Evolutionary conservation across 2,329 filamentous ascomycete genomes (phyloP).

Genomic region (Teratosphaeria epicoccoides): DNA sequence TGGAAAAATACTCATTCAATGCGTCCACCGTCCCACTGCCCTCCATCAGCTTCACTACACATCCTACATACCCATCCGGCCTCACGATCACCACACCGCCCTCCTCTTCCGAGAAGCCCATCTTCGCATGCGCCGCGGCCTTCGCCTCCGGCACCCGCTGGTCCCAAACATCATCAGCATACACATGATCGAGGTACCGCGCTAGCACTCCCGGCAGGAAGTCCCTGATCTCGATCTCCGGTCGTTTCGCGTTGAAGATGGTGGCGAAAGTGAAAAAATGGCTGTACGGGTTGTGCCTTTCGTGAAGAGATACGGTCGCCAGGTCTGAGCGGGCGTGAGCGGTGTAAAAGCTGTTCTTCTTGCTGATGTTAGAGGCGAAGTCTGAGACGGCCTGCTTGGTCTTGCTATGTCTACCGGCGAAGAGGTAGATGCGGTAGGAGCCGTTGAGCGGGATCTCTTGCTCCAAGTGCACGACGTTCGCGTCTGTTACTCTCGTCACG

Average conservation of each 20-base stretch:
- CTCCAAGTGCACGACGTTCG: constrained; percentile 82
- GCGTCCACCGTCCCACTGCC: constrained; percentile 73
- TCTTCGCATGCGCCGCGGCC: constrained; percentile 74
- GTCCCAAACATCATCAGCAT: constrained; percentile 75
- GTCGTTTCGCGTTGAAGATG: constrained; percentile 58
- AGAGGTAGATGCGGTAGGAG: constrained; percentile 75
- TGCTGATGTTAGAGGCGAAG: constrained; percentile 54
- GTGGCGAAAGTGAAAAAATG: constrained; percentile 70
- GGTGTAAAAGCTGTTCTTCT: constrained; percentile 61
- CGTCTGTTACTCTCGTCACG: constrained; percentile 77
- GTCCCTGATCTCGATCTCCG: constrained; percentile 59
- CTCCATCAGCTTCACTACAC: constrained; percentile 62
- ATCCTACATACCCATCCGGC: constrained; percentile 77
- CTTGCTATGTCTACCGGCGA: constrained; percentile 57
- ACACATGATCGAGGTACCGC: constrained; percentile 71
- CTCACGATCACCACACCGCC: constrained; percentile 75
- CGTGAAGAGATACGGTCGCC: constrained; percentile 58
- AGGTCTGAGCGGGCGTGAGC: constrained; percentile 54
- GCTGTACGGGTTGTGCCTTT: constrained; percentile 75
- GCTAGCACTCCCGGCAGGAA: constrained; percentile 61
- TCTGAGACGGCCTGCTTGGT: constrained; percentile 57
- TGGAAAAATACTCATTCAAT: constrained; percentile 71
- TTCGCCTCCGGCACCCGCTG: constrained; percentile 56
- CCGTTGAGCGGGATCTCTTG: constrained; percentile 84
- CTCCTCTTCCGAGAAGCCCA: constrained; percentile 62